A percentile compares a stretch with the other conserved stretches of the same genome.
These are phyloP conservation scores for Diaporthe nobilis DNA, from an alignment of 2,329 filamentous ascomycete species.

Conservation along the genomic window DNA sequence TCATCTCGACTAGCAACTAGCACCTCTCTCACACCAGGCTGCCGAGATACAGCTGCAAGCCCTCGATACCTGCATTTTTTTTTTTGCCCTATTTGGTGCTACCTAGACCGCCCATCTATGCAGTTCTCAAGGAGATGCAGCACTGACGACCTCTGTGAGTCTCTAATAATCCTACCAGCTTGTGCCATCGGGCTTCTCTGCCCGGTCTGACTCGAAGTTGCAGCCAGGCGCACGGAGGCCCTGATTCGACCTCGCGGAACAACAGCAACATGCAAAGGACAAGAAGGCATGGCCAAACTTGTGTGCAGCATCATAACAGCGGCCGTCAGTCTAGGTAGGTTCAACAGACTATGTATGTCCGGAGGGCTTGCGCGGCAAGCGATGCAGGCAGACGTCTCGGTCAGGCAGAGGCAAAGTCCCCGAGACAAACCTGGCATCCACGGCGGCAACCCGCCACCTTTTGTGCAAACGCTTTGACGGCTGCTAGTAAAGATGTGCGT, in stretches of 20 bases:
- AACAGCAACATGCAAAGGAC: neutral
- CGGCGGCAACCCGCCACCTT: neutral
- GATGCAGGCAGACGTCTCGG: constrained; percentile 20
- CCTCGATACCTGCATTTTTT: neutral
- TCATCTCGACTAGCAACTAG: constrained; percentile 26
- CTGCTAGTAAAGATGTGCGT: constrained; percentile 7
- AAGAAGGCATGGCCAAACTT: neutral
- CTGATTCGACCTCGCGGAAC: neutral
- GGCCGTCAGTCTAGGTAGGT: neutral
- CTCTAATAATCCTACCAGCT: neutral
- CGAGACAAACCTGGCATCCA: neutral
- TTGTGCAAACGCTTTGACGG: constrained; percentile 27
- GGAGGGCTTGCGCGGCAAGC: constrained; percentile 7
- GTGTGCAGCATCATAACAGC: neutral
- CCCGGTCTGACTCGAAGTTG: constrained; percentile 23
- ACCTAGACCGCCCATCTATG: neutral
- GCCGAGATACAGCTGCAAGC: neutral
- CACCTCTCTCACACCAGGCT: neutral
- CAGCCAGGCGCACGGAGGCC: constrained; percentile 4
- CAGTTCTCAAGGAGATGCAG: neutral
- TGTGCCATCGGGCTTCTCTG: constrained; percentile 1
- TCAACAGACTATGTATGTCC: neutral
- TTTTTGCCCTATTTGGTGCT: neutral
- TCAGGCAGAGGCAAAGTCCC: neutral
- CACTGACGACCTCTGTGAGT: neutral